Base-by-base conservation (phyloP, 306 rosid genomes). In the Prunus fruticosa region DNA sequence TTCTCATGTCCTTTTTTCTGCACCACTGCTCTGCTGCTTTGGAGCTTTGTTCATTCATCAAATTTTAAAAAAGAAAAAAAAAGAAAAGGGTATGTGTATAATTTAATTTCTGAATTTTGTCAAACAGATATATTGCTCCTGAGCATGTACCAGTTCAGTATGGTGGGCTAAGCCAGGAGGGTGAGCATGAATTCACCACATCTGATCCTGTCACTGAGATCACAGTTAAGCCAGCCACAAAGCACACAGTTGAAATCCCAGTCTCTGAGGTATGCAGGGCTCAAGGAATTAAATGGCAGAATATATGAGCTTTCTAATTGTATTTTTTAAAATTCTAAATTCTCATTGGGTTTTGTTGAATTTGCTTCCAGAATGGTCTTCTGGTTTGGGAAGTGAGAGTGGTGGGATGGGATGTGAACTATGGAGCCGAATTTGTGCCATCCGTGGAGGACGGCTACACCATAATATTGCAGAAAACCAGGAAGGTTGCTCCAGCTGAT, bases 381-480 rank as follows among this genome's bases (percentile, higher is more conserved):
- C 69, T 95, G 76, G 88, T 83, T 47, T 95, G 98, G 98, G 98
- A 95, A 85, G 22, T 88, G 14, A 79, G 98, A 85, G 93, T 89
- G 9, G 81, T 90, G 81, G 93, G 95, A 1, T 92, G 97, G 98
- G 96, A 92, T 63, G 97, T 90, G 66, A 89, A 30, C 81, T 89
- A 95, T 68, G 97, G 91, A 20, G 92, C 98, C 27, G 98, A 95
- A 74, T 95, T 92, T 64, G 92, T 82, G 80, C 98, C 98, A 0
- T 76, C 64, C 6, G 82, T 87, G 3, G 98, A 90, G 79, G 91
- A 81, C 46, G 90, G 85, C 19, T 95, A 95, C 90, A 95, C 98
- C 1, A 88, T 92, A n/a, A 89, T 95, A 27, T 75, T 92, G 8
- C 96, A 95, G 28, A 95, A 95, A 88, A 78, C 77, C 70, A 82